Evolutionary conservation across 805 yeast species (phyloP), one percentile per base, ranked within the genome.

Genomic region (Candida awuae): DNA sequence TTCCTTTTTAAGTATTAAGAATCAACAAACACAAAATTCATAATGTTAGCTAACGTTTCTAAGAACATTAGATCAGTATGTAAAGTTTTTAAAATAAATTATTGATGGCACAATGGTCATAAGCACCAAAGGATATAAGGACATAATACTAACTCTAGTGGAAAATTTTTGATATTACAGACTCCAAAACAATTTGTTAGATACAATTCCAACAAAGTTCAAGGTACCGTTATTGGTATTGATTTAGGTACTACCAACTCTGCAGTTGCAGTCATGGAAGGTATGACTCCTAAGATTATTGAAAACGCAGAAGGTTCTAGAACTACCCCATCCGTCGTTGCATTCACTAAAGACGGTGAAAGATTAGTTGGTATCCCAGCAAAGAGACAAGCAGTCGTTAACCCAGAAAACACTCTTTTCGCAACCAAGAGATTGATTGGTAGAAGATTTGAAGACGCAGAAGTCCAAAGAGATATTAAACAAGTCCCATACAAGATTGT

Each of bases 241-340:
- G 94, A 84, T 59, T 61, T 84, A 41, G 94, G 94, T 20, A 84
- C 94, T 17, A 84, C 94, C 32, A 84, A 84, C 62, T 81, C 90
- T 32, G 94, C 92, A 2, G 90, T 83, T 23, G 94, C 94, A 9
- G 65, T 80, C 40, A 77, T 80, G 65, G 73, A 74, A 50, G 80
- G 81, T 33, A 66, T 73, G 47, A 67, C 70, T 21, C 77, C 86
- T 20, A 66, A 67, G 44, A 80, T 83, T 42, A 68, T 84, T 36
- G 88, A 82, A 59, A 80, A 82, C 54, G 82, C 78, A 44, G 84
- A 83, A 62, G 92, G 90, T 26, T 74, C 76, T 33, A 66, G 88
- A 54, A 82, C 92, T 5, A 82, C 88, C 1, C 92, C 90, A 1
- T 81, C 90, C 0, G 67, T 82, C 6, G 90, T 83, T 15, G 87